Evolutionary conservation across 352 stramenopile genomes (phyloP).

Genomic region (Phytopythium kandeliae): DNA sequence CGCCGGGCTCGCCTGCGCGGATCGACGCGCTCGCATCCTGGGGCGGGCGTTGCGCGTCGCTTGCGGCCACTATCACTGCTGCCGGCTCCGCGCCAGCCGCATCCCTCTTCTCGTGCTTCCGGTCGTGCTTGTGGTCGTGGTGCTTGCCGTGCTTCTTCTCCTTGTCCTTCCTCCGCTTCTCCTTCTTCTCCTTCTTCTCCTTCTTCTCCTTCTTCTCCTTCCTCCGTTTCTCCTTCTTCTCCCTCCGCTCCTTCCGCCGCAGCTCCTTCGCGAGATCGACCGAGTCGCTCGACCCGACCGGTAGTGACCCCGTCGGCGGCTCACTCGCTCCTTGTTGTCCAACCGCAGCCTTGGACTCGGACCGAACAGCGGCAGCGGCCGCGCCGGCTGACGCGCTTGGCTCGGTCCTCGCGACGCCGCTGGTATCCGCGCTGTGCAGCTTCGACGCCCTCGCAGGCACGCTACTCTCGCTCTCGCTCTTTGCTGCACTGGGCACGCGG

Average conservation of each 20-base stretch:
- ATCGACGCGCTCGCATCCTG: too few species aligned
- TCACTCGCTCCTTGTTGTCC: not conserved
- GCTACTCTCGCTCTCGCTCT: conserved; percentile 4
- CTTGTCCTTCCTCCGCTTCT: conserved; percentile 18
- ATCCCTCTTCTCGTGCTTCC: conserved; percentile 26
- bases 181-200: conserved; percentile 58
- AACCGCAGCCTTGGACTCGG: not conserved
- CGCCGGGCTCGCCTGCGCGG: too few species aligned
- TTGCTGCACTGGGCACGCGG: not conserved
- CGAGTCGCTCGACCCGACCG: not conserved
- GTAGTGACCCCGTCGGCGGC: not conserved
- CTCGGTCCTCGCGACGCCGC: not conserved
- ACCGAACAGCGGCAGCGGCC: conserved; percentile 1
- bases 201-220: conserved; percentile 72
- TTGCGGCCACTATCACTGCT: too few species aligned
- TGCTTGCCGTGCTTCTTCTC: conserved; percentile 40
- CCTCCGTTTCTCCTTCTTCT: conserved; percentile 54
- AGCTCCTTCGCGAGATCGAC: conserved; percentile 6
- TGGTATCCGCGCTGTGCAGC: not conserved
- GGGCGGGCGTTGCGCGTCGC: too few species aligned
- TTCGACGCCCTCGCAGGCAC: not conserved
- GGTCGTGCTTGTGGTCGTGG: conserved; percentile 30
- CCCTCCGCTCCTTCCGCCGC: conserved; percentile 26
- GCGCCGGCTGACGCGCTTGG: conserved; percentile 7
- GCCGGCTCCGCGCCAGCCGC: not conserved